phyloP scores from a whole-genome alignment of 495 filamentous ascomycete genomes.

The Aspergillus cristatus region DNA sequence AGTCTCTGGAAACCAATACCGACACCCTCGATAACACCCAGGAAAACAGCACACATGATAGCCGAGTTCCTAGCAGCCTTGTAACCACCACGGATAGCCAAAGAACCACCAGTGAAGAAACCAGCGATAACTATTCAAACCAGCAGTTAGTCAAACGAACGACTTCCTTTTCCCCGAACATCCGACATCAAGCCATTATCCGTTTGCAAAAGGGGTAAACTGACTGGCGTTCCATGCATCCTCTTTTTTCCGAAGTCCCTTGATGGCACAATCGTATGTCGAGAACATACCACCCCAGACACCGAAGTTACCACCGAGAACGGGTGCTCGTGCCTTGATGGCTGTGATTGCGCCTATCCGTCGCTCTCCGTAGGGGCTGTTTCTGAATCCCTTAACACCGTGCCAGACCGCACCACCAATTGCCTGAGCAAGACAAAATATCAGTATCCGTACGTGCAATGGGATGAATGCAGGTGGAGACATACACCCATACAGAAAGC shows the following conservation, averaged over 20 bases:
- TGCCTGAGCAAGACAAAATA: slow-evolving; percentile 14
- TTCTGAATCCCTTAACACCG: slow-evolving; percentile 92
- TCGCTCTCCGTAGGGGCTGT: slow-evolving; percentile 84
- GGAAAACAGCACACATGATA: slow-evolving; percentile 86
- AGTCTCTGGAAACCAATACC: slow-evolving; percentile 95
- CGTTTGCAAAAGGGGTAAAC: slow-evolving; percentile 15
- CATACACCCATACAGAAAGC: slow-evolving; percentile 95
- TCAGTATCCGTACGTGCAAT: slow-evolving; percentile 6
- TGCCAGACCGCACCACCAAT: slow-evolving; percentile 97
- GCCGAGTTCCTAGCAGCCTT: slow-evolving; percentile 87
- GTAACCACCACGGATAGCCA: slow-evolving; percentile 82
- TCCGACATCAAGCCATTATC: neutral
- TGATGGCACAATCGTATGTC: slow-evolving; percentile 95
- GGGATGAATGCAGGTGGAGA: slow-evolving; percentile 1
- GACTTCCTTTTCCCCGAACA: too few relatives aligned
- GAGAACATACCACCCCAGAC: slow-evolving; percentile 94
- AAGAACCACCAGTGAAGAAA: slow-evolving; percentile 89
- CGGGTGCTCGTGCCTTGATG: slow-evolving; percentile 92
- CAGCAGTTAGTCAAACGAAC: slow-evolving; percentile 2
- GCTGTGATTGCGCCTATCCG: slow-evolving; percentile 93
- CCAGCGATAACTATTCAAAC: slow-evolving; percentile 61
- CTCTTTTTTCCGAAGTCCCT: slow-evolving; percentile 91
- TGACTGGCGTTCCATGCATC: slow-evolving; percentile 91
- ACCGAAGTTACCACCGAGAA: slow-evolving; percentile 95
- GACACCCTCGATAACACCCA: slow-evolving; percentile 95